Evolutionary conservation across 805 yeast species (phyloP).

Genomic region (Yueomyces sinensis): DNA sequence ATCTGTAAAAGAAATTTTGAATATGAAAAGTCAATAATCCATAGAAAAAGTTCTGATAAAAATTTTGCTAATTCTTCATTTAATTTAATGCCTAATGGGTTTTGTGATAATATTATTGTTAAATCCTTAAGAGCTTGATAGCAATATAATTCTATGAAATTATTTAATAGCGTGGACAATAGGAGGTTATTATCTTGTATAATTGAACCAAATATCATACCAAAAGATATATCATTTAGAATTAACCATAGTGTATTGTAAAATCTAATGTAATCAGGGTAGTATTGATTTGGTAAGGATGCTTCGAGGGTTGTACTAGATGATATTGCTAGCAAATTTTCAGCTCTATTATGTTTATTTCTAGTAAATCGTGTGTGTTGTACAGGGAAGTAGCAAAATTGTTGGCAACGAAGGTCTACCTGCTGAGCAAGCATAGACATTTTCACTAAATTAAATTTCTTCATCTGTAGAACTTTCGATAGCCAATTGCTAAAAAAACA

Average conservation of each 20-base stretch:
- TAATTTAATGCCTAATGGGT: constrained; percentile 90
- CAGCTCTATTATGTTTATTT: constrained; percentile 6
- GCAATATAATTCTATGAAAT: constrained; percentile 7
- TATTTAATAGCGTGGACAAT: constrained; percentile 26
- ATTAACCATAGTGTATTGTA: constrained; percentile 86
- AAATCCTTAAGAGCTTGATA: constrained; percentile 33
- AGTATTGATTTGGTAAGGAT: constrained; percentile 30
- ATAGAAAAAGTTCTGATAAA: constrained; percentile 71
- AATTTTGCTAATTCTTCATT: constrained; percentile 77
- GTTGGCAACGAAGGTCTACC: constrained; percentile 63
- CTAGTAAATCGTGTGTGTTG: constrained; percentile 49
- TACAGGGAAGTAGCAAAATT: constrained; percentile 63
- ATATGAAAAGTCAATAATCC: constrained; percentile 70
- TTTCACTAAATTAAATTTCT: constrained; percentile 8
- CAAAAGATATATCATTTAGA: constrained; percentile 68
- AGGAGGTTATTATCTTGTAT: constrained; percentile 27
- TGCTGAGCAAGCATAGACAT: constrained; percentile 61
- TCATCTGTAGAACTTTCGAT: constrained; percentile 9
- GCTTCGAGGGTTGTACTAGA: constrained; percentile 4
- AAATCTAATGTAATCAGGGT: constrained; percentile 58
- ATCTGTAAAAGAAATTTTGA: constrained; percentile 13
- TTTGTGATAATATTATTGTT: constrained; percentile 65
- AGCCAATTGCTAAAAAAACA: constrained; percentile 10
- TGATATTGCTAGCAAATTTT: neutral
- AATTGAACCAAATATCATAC: constrained; percentile 42